These are phyloP conservation scores for Tuber microsphaerosporum DNA, from an alignment of 495 filamentous ascomycete genomes.

Conservation along the genomic window DNA sequence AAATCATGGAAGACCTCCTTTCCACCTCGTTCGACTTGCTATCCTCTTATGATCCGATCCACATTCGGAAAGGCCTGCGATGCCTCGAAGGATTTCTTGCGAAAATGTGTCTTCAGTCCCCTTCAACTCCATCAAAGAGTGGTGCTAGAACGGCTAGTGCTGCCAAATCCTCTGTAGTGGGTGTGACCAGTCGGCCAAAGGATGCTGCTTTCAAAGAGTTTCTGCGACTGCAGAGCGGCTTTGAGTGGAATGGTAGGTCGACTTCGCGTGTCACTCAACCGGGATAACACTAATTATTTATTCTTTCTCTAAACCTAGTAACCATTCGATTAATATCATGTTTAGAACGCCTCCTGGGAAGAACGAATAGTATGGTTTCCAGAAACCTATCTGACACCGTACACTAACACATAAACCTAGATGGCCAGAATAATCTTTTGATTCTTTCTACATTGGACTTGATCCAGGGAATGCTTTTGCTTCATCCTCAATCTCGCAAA, in stretches of 20 bases:
- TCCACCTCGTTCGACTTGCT: constrained; percentile 94
- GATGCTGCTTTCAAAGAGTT: constrained; percentile 94
- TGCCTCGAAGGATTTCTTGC: constrained; percentile 94
- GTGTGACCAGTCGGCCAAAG: constrained; percentile 45
- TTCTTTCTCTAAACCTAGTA: constrained; percentile 47
- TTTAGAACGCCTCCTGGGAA: constrained; percentile 78
- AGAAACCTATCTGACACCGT: neutral
- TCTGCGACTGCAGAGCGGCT: constrained; percentile 91
- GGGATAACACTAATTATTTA: constrained; percentile 13
- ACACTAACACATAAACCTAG: constrained; percentile 39
- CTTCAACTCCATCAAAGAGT: constrained; percentile 39
- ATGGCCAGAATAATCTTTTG: constrained; percentile 77
- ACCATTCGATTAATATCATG: constrained; percentile 77
- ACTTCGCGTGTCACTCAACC: neutral
- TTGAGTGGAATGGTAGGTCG: constrained; percentile 82
- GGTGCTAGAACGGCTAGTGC: constrained; percentile 19
- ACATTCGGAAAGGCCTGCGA: constrained; percentile 86
- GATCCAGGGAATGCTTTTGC: constrained; percentile 79
- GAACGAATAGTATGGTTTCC: constrained; percentile 52
- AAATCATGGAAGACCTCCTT: constrained; percentile 77
- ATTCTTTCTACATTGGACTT: constrained; percentile 83
- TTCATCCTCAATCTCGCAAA: constrained; percentile 84
- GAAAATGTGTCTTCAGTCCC: constrained; percentile 75
- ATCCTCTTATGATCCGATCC: constrained; percentile 78
- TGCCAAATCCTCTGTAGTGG: constrained; percentile 14